Conservation (phyloP, 495 filamentous ascomycete species). For the Penicillium samsonianum region DNA sequence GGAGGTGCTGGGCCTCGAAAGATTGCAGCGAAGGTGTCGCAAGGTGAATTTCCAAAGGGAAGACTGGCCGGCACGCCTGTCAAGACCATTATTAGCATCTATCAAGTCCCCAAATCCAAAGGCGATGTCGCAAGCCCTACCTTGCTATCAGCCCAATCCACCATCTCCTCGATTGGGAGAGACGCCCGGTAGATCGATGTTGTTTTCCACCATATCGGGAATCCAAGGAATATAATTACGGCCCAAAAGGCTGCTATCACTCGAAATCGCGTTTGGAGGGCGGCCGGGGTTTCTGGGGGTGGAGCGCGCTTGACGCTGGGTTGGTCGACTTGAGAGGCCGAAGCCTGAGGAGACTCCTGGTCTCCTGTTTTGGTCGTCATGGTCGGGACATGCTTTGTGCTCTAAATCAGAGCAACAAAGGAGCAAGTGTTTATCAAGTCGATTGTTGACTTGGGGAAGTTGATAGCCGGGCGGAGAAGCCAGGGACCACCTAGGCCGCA, state of each 20-base stretch:
- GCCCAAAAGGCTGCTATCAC: slow-evolving; percentile 92
- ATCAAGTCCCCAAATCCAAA: not conserved
- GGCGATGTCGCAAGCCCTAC: slow-evolving; percentile 45
- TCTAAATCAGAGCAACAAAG: slow-evolving; percentile 15
- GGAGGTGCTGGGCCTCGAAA: slow-evolving; percentile 71
- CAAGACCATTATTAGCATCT: slow-evolving; percentile 20
- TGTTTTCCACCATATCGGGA: slow-evolving; percentile 97
- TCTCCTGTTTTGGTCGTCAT: slow-evolving; percentile 46
- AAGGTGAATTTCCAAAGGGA: slow-evolving; percentile 80
- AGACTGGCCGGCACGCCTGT: slow-evolving; percentile 83
- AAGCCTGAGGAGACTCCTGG: slow-evolving; percentile 35
- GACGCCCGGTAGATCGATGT: slow-evolving; percentile 89
- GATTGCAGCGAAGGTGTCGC: slow-evolving; percentile 67
- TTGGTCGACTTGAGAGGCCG: slow-evolving; percentile 18
- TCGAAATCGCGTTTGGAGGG: slow-evolving; percentile 63
- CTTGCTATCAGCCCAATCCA: slow-evolving; percentile 90
- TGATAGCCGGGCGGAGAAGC: slow-evolving; percentile 28
- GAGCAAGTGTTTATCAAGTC: not conserved
- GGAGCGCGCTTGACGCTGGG: slow-evolving; percentile 48
- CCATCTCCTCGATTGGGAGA: slow-evolving; percentile 83
- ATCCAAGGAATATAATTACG: slow-evolving; percentile 77
- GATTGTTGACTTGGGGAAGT: slow-evolving; percentile 17
- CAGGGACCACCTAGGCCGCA: slow-evolving; percentile 11
- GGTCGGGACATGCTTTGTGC: slow-evolving; percentile 42
- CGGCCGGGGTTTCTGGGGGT: slow-evolving; percentile 72